Evolutionary conservation across 495 filamentous ascomycete genomes (phyloP).

Genomic region (Margaritispora aquatica): DNA sequence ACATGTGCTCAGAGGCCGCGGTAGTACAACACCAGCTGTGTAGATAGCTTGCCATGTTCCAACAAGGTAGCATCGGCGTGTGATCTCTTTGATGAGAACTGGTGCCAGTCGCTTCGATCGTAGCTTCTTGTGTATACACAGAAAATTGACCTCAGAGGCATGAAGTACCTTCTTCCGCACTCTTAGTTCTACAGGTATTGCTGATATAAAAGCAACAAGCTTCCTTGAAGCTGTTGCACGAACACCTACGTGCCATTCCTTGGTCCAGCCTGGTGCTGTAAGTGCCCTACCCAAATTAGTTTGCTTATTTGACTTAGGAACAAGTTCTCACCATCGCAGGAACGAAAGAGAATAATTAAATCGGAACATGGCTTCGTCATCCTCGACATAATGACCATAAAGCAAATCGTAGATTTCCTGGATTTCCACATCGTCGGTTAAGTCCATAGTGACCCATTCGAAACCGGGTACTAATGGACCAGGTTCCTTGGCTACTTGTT

Average conservation of each 20-base stretch:
- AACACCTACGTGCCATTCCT: constrained; percentile 94
- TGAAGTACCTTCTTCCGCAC: constrained; percentile 70
- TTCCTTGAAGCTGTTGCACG: constrained; percentile 69
- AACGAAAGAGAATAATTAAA: constrained; percentile 91
- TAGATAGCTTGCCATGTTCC: constrained; percentile 92
- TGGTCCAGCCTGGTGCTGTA: constrained; percentile 90
- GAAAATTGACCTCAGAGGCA: constrained; percentile 92
- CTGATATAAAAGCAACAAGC: constrained; percentile 91
- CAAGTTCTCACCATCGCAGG: constrained; percentile 65
- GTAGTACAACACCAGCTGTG: constrained; percentile 84
- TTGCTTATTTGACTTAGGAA: not conserved
- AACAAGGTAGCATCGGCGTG: constrained; percentile 74
- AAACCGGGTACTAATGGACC: constrained; percentile 66
- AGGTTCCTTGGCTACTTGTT: constrained; percentile 67
- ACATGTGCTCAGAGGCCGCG: constrained; percentile 84
- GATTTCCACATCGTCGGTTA: constrained; percentile 53
- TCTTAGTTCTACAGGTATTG: constrained; percentile 74
- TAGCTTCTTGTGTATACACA: constrained; percentile 96
- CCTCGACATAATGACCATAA: constrained; percentile 91
- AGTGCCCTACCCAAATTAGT: constrained; percentile 62
- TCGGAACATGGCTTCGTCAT: constrained; percentile 92
- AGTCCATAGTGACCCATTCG: constrained; percentile 89
- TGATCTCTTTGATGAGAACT: constrained; percentile 95
- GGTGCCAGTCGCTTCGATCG: constrained; percentile 86
- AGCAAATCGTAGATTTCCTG: constrained; percentile 85